phyloP scores from a whole-genome alignment of 768 basidiomycete species.

The Podaxis sp. region DNA sequence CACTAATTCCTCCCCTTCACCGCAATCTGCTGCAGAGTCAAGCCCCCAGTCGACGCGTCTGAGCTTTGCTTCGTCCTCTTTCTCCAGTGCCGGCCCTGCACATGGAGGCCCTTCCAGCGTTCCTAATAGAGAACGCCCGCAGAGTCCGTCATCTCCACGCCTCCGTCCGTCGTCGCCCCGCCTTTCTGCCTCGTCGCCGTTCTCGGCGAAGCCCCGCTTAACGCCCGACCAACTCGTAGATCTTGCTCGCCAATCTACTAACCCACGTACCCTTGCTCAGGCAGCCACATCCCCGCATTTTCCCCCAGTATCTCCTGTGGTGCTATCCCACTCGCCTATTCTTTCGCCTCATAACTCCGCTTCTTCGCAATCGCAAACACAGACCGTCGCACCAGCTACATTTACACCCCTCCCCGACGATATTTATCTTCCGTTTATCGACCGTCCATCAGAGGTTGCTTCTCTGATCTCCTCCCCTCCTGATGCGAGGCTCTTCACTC shows the following conservation, averaged over 20 bases:
- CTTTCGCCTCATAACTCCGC: conserved; percentile 2
- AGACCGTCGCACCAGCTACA: conserved; percentile 42
- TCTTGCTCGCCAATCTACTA: conserved; percentile 62
- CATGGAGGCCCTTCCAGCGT: conserved; percentile 21
- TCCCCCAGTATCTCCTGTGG: conserved; percentile 22
- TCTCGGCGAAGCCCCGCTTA: conserved; percentile 47
- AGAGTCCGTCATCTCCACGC: conserved; percentile 41
- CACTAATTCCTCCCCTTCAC: conserved; percentile 21
- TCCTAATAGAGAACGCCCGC: conserved; percentile 16
- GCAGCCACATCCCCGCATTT: conserved; percentile 20
- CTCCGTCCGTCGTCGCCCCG: conserved; percentile 49
- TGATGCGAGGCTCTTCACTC: conserved; percentile 67
- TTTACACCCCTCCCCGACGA: conserved; percentile 78
- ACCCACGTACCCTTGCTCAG: conserved; percentile 28
- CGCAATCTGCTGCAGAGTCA: conserved; percentile 18
- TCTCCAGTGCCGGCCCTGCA: conserved; percentile 33
- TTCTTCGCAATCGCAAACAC: conserved; percentile 13
- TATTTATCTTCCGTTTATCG: conserved; percentile 83
- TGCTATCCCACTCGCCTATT: conserved; percentile 22
- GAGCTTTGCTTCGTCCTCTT: conserved; percentile 35
- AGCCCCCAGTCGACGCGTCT: conserved; percentile 17
- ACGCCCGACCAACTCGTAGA: conserved; percentile 75
- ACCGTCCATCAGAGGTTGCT: conserved; percentile 74
- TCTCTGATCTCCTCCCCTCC: conserved; percentile 63
- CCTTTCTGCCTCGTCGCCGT: conserved; percentile 29